phyloP scores from a whole-genome alignment of 2,329 filamentous ascomycete species.

The Ophiostoma himal-ulmi region DNA sequence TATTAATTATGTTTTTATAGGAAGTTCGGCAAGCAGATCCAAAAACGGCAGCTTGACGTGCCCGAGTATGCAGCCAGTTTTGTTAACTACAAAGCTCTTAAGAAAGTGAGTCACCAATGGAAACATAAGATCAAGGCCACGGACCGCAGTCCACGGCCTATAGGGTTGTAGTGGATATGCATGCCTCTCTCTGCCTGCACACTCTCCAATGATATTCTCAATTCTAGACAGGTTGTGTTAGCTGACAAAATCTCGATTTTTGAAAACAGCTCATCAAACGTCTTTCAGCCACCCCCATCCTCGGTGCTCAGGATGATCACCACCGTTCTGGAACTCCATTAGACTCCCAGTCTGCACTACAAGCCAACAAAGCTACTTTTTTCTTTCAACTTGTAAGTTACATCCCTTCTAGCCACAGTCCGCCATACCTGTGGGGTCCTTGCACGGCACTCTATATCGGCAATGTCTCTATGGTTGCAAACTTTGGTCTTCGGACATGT shows the following conservation, averaged over 20 bases:
- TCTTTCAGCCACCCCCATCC: conserved; percentile 82
- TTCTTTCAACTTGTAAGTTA: conserved; percentile 88
- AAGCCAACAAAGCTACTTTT: conserved; percentile 97
- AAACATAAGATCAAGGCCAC: background rate
- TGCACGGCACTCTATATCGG: background rate
- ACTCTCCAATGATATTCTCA: background rate
- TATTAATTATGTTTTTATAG: conserved; percentile 42
- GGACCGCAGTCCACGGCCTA: background rate
- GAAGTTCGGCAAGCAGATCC: conserved; percentile 99
- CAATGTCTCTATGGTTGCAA: conserved; percentile 18
- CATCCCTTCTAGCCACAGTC: background rate
- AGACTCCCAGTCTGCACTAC: conserved; percentile 82
- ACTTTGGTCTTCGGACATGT: conserved; percentile 22
- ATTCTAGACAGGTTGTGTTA: background rate
- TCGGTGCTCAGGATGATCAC: conserved; percentile 67
- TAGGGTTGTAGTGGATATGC: background rate
- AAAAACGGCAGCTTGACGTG: conserved; percentile 97
- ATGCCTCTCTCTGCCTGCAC: background rate
- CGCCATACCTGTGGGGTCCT: background rate
- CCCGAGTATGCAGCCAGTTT: conserved; percentile 99
- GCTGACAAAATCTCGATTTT: background rate
- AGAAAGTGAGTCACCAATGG: conserved; percentile 58
- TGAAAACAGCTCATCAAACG: conserved; percentile 84
- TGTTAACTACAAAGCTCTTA: conserved; percentile 97
- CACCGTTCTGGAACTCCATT: conserved; percentile 42